Conservation (phyloP, 306 rosid genomes). For the Amphicarpaea edgeworthii region DNA sequence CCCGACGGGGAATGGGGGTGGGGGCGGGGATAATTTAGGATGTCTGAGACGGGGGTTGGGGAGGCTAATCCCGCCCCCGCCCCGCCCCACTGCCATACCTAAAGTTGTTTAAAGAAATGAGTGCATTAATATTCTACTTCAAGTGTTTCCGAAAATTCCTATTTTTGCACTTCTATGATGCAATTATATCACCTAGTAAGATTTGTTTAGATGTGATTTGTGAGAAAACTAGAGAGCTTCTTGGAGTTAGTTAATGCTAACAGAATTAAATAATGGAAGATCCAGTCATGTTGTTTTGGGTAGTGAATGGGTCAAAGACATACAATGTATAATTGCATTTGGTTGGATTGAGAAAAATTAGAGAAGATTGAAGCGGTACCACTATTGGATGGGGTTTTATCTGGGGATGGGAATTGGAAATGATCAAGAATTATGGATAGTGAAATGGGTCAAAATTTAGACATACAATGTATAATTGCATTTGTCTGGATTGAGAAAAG, state of each 20-base stretch:
- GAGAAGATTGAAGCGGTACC: not conserved
- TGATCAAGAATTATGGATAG: not conserved
- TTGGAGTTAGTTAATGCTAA: slow-evolving; percentile 14
- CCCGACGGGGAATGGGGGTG: no score
- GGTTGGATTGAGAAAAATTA: not conserved
- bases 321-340: not conserved
- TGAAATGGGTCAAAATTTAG: slow-evolving; percentile 30
- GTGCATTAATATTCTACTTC: slow-evolving; percentile 1
- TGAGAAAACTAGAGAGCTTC: slow-evolving; percentile 13
- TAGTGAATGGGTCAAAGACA: slow-evolving; percentile 16
- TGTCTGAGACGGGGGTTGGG: no score
- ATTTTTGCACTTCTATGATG: not conserved
- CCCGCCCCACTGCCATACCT: no score
- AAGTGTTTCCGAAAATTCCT: not conserved
- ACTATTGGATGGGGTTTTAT: not conserved
- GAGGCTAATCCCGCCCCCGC: no score
- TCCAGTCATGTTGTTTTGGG: slow-evolving; percentile 7
- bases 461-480: not conserved
- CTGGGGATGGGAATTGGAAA: not conserved
- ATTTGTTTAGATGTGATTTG: slow-evolving; percentile 23
- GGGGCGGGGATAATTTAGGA: no score
- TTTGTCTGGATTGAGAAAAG: not conserved
- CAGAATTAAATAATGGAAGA: not conserved
- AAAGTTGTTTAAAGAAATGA: no score
- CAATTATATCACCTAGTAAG: no score